A percentile compares a stretch with the other conserved stretches of the same genome.
Evolutionary conservation across 1,284 basidiomycete genomes (phyloP).

Genomic region (Sanghuangporus sanghuang): DNA sequence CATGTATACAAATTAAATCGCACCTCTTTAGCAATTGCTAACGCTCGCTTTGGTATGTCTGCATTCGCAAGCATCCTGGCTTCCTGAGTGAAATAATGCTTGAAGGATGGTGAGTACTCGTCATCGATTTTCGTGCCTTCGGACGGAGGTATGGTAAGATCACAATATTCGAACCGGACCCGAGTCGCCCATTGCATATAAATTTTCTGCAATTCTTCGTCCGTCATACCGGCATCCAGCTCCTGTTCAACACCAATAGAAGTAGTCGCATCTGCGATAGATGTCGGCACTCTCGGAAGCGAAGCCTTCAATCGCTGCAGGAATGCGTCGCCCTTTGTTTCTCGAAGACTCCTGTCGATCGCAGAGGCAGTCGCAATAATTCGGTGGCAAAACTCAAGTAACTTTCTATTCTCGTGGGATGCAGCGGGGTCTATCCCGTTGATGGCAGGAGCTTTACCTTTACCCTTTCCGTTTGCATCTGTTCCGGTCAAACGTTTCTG

Average conservation of each 20-base stretch:
- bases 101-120: conserved; percentile 62
- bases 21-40: conserved; percentile 91
- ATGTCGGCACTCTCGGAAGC: conserved; percentile 63
- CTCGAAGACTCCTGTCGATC: conserved; percentile 79
- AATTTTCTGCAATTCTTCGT: conserved; percentile 60
- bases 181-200: conserved; percentile 81
- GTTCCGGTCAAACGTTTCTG: conserved; percentile 70
- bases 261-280: conserved; percentile 26
- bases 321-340: conserved; percentile 83
- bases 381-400: conserved; percentile 68
- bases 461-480: conserved; percentile 51
- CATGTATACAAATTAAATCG: not conserved
- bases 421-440: conserved; percentile 24
- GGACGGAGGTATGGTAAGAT: conserved; percentile 51
- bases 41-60: conserved; percentile 80
- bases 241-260: conserved; percentile 30
- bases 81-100: conserved; percentile 74
- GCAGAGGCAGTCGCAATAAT: conserved; percentile 74
- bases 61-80: conserved; percentile 72
- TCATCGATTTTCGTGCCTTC: conserved; percentile 35
- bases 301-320: conserved; percentile 70
- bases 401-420: conserved; percentile 64
- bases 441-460: conserved; percentile 44
- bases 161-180: conserved; percentile 84
- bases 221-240: conserved; percentile 49